Base-by-base conservation (phyloP, 2,329 filamentous ascomycete species). In the Escovopsis weberi region DNA sequence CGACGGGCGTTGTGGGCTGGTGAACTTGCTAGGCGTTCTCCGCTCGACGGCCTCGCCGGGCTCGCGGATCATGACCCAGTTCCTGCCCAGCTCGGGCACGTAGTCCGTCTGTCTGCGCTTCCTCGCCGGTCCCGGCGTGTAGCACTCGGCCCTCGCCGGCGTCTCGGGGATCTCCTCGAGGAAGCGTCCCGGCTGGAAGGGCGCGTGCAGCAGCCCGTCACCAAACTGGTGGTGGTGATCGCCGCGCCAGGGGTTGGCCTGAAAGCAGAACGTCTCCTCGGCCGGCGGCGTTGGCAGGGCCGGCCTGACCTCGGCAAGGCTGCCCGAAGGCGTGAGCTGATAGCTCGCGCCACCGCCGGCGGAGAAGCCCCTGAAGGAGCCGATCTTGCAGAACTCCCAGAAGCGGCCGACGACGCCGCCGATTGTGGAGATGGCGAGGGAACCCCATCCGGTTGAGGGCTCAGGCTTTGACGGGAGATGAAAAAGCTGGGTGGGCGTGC, bases 331-430 rank as follows among this genome's bases (percentile, higher is more conserved):
- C 15, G 48, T 48, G 50, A 85, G 64, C 6, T 72, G 65, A 54
- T 88, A 94, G 26, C 77, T 78, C 46, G 68, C 69, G 8, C 88
- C 89, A 3, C 82, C 85, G 7, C 88, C 89, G 11, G 88, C 86
- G 47, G 88, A 80, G 59, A 95, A 95, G 0, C 88, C 88, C 43
- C 74, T 73, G 55, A 95, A 93, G 0, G 82, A 75, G 8, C 72
- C 76, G 0, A 37, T 26, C 58, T 69, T 84, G 65, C 88, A 94
- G 53, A 94, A 91, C 51, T 87, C 75, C 74, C 85, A 87, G 0
- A 94, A 78, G 54, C 81, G 89, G 15, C 85, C 83, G 1, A 83
- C 75, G 4, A 83, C 75, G 26, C 70, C 76, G 1, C 78, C 78
- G 7, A 85, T 69, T 0, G 82, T 69, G 35, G 65, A 72, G 30